A percentile compares a stretch with the other conserved stretches of the same genome.
Evolutionary conservation across 768 basidiomycete genomes (phyloP).

Genomic region (Fomitopsis serialis): DNA sequence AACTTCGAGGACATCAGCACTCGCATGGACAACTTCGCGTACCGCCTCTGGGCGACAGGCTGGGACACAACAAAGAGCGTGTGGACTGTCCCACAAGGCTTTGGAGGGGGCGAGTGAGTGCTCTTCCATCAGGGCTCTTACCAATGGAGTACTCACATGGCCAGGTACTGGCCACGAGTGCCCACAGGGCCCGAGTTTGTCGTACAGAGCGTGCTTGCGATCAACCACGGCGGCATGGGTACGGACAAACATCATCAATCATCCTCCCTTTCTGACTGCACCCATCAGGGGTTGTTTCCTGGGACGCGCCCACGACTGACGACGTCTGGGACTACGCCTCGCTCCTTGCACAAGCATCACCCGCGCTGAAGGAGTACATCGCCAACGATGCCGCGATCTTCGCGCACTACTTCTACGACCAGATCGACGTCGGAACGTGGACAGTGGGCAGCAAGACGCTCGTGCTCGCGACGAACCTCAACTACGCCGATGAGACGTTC

Average conservation of each 20-base stretch:
- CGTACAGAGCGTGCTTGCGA: conserved; percentile 56
- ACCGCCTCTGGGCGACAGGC: conserved; percentile 55
- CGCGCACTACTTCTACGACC: conserved; percentile 11
- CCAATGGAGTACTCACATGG: neutral
- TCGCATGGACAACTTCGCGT: conserved; percentile 60
- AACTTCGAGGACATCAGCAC: conserved; percentile 62
- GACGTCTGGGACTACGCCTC: conserved; percentile 34
- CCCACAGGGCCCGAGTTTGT: conserved; percentile 72
- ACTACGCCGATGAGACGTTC: conserved; percentile 18
- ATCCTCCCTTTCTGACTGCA: neutral
- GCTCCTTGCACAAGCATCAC: conserved; percentile 24
- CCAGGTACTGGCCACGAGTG: conserved; percentile 53
- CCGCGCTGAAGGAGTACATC: conserved; percentile 24
- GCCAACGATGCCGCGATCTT: conserved; percentile 23
- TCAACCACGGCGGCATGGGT: conserved; percentile 68
- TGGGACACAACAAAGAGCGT: conserved; percentile 66
- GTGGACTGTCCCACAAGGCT: conserved; percentile 80
- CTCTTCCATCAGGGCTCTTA: neutral
- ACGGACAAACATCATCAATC: conserved; percentile 16
- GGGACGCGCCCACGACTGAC: conserved; percentile 36
- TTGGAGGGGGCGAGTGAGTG: conserved; percentile 44
- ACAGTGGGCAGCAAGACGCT: conserved; percentile 25
- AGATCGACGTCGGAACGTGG: conserved; percentile 31
- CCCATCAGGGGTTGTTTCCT: conserved; percentile 28
- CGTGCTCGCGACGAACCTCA: conserved; percentile 30